phyloP scores from a whole-genome alignment of 23 red algal species.

The Gracilaria vermiculophylla region DNA sequence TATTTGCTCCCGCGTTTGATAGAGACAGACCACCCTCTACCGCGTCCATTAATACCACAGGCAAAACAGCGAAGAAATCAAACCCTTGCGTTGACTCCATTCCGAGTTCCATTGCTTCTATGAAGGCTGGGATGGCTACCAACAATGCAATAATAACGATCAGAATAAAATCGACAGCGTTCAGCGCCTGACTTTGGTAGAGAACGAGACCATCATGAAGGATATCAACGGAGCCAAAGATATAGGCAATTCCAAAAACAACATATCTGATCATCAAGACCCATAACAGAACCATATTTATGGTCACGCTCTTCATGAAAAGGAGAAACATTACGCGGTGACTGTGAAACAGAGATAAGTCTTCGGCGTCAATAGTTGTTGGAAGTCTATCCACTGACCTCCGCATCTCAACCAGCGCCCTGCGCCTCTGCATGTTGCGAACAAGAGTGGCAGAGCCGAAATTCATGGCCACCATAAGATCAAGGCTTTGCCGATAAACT shows the following conservation, averaged over 20 bases:
- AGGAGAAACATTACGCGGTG: conserved; percentile 58
- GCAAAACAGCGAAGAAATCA: conserved; percentile 63
- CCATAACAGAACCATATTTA: conserved; percentile 77
- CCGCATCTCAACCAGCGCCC: conserved; percentile 28
- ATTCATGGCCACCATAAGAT: conserved; percentile 71
- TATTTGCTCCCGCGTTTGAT: background rate
- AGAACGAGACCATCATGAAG: conserved; percentile 41
- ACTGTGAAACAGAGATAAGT: conserved; percentile 52
- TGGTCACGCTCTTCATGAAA: conserved; percentile 65
- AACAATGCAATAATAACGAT: background rate
- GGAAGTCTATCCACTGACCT: conserved; percentile 5
- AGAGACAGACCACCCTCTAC: conserved; percentile 32
- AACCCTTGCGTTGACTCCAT: conserved; percentile 34
- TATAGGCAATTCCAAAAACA: conserved; percentile 23
- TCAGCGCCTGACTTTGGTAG: conserved; percentile 27
- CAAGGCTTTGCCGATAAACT: conserved; percentile 40
- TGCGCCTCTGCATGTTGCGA: conserved; percentile 48
- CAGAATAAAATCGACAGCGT: conserved; percentile 39
- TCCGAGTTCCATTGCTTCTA: conserved; percentile 65
- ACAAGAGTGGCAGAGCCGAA: conserved; percentile 59
- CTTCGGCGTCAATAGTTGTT: conserved; percentile 6
- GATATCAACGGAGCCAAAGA: conserved; percentile 31
- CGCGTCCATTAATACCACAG: conserved; percentile 36
- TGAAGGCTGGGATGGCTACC: conserved; percentile 43
- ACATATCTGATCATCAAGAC: conserved; percentile 49